Conservation (phyloP, 768 basidiomycete genomes). For the Rhizopogon vinicolor region DNA sequence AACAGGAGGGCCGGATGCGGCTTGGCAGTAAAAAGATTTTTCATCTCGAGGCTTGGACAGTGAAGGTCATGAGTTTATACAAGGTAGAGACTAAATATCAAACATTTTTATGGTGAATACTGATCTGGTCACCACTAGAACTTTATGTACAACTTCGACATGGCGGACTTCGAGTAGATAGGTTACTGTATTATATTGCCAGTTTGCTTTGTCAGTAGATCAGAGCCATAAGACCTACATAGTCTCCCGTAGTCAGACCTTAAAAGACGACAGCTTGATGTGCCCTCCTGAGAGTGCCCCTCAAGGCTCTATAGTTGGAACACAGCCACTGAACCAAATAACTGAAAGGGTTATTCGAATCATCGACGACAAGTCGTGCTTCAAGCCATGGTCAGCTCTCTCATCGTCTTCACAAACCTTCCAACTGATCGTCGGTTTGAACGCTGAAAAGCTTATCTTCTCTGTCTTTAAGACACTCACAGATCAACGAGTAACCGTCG, state of each 20-base stretch:
- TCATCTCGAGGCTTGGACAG: slow-evolving; percentile 96
- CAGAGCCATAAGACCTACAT: too few species aligned
- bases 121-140: slow-evolving; percentile 13
- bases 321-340: neutral
- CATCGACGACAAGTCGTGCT: neutral
- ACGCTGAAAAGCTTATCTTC: slow-evolving; percentile 69
- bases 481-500: slow-evolving; percentile 94
- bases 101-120: neutral
- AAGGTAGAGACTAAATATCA: slow-evolving; percentile 45
- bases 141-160: slow-evolving; percentile 28
- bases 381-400: slow-evolving; percentile 20
- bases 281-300: too few species aligned
- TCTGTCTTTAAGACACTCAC: slow-evolving; percentile 99
- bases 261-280: too few species aligned
- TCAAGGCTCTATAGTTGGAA: too few species aligned
- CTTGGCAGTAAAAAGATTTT: slow-evolving; percentile 90
- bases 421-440: neutral
- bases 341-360: neutral
- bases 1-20: slow-evolving; percentile 93
- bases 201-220: neutral
- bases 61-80: slow-evolving; percentile 90
- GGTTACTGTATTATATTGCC: neutral
- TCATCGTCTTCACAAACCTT: slow-evolving; percentile 6
- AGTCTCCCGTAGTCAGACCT: too few species aligned
- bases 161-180: slow-evolving; percentile 29